Base-by-base conservation (phyloP, 2,329 filamentous ascomycete genomes). In the Exophiala viscosa region DNA sequence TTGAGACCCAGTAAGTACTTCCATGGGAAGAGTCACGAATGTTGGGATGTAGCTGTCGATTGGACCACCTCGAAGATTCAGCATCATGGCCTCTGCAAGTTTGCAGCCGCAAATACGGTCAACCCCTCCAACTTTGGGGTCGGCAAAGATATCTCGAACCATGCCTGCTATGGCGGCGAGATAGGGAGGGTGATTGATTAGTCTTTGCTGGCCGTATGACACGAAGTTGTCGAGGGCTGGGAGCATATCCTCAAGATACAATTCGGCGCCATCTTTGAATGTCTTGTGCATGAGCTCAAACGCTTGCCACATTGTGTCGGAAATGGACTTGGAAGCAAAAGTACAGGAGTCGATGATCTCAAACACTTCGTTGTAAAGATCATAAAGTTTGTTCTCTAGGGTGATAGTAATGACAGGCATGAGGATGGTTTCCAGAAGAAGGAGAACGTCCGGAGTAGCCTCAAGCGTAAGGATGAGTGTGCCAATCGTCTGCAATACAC, bases 291-390 rank as follows among this genome's bases (percentile, higher is more conserved):
- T 95, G 40, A 97, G 81, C 73, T 96, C 91, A 69, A 99, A 99
- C 2, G 93, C 92, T 71, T 92, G 86, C 93, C 93, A 99, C 93
- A 99, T 99, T 38, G 89, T 95, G 8, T 87, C 84, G 1, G 93
- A 96, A 62, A 99, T 97, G 53, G 83, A 82, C 78, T 97, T 99
- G 57, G 93, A 92, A 9, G 93, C 90, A 69, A 97, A 99, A 6
- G 93, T 99, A 78, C 93, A 99, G 78, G 90, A 96, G 70, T 99
- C 93, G 63, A 99, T 95, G 64, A 99, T 99, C 73, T 99, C 93
- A 63, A 99, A 99, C 4, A 97, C 84, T 69, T 99, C 93, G 68
- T 97, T 99, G 72, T 96, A 99, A 17, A 99, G 76, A 70, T 99
- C 89, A 67, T 96, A 97, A 33, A 99, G 84, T 73, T 96, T 97